These are phyloP conservation scores for Candida schatavii DNA, from an alignment of 805 yeast genomes.

Conservation along the genomic window DNA sequence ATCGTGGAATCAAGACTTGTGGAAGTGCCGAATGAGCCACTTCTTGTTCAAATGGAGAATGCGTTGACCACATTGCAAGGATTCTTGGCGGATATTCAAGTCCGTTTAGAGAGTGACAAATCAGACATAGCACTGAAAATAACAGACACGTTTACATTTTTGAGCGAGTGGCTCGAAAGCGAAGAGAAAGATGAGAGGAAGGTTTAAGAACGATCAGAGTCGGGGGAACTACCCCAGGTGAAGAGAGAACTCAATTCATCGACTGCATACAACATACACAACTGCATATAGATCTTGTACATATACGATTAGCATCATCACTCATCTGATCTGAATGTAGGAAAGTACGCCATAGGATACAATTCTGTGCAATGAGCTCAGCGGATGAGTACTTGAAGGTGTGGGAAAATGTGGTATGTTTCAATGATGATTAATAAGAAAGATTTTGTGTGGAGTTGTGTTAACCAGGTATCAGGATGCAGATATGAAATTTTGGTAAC, in stretches of 20 bases:
- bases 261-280: too few relatives aligned
- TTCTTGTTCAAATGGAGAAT: background rate
- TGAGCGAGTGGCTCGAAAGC: slow-evolving; percentile 24
- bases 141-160: slow-evolving; percentile 19
- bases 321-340: too few relatives aligned
- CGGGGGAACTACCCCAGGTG: too few relatives aligned
- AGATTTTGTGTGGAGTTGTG: too few relatives aligned
- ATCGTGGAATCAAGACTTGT: background rate
- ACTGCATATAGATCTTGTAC: too few relatives aligned
- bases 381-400: slow-evolving; percentile 7
- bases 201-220: slow-evolving; percentile 7
- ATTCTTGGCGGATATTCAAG: slow-evolving; percentile 34
- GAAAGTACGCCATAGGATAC: background rate
- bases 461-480: too few relatives aligned
- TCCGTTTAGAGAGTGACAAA: slow-evolving; percentile 31
- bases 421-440: too few relatives aligned
- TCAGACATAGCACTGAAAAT: slow-evolving; percentile 20
- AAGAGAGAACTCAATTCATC: too few relatives aligned
- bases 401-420: slow-evolving; percentile 13
- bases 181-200: slow-evolving; percentile 9
- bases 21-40: slow-evolving; percentile 2
- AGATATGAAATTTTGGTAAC: too few relatives aligned
- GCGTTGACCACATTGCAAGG: slow-evolving; percentile 21
- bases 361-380: slow-evolving; percentile 1
- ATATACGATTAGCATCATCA: too few relatives aligned